Base-by-base conservation (phyloP, 2,329 filamentous ascomycete species). In the Ophiognomonia clavigignenti-juglandacearum region DNA sequence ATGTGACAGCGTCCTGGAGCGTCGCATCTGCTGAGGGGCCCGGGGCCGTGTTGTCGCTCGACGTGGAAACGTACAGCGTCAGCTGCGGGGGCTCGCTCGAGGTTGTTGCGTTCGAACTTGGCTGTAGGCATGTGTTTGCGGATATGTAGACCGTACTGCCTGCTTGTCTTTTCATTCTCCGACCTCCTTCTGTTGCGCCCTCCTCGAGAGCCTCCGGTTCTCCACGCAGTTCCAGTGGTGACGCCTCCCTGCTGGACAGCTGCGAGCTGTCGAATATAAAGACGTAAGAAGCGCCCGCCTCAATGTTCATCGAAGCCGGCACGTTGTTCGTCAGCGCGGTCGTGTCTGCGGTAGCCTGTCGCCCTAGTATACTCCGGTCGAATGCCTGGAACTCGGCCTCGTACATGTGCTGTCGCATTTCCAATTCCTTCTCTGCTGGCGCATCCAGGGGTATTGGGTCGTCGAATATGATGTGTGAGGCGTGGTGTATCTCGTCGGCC, bases 121-220 rank as follows among this genome's bases (percentile, higher is more conserved):
- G 93, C 57, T 95, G 89, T 22, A 80, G 66, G 64, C 93, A 98
- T 1, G 88, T 91, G 55, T 90, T 97, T 36, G 90, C 82, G 2
- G 90, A 90, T 45, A 98, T 75, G 64, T 86, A 96, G 3, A 97
- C 71, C 2, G 68, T 78, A 19, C 6, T 16, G 14, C 65, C 64
- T 20, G 65, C 53, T 43, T 59, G 53, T 48, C 58, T 55, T 39
- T 46, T 53, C 7, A 29, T 31, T 34, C 51, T 27, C 37, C 26
- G 26, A 16, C 47, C 40, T 24, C 48, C 57, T n/a, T 57, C 55
- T 9, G 50, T 50, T 4, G 50, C 55, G n/a, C 55, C 56, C 13
- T 46, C 50, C 35, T 55, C 53, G 23, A 24, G 36, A 13, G 34
- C 36, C 18, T 26, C 36, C 20, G 18, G 20, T 24, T 49, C 43